These are phyloP conservation scores for Wakefieldia striispora DNA, from an alignment of 768 basidiomycete genomes.

Conservation along the genomic window DNA sequence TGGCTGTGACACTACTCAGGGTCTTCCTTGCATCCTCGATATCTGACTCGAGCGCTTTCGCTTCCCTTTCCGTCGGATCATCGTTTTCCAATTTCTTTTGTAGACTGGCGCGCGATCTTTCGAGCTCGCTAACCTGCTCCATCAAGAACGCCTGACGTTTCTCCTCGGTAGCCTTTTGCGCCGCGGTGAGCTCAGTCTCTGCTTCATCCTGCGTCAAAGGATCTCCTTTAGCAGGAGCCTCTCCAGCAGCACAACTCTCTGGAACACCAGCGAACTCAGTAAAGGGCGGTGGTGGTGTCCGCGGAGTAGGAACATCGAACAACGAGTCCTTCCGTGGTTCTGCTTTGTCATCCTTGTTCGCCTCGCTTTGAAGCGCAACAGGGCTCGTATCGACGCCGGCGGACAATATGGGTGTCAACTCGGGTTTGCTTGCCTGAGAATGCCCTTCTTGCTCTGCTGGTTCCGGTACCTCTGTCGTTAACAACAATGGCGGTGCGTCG, in stretches of 20 bases:
- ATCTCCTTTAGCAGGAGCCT: conserved; percentile 6
- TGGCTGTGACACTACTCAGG: conserved; percentile 6
- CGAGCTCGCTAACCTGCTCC: conserved; percentile 15
- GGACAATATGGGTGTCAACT: background rate
- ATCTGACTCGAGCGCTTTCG: conserved; percentile 13
- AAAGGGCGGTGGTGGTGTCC: conserved; percentile 29
- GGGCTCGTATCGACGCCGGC: conserved; percentile 13
- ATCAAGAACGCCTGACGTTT: conserved; percentile 22
- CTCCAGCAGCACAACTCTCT: conserved; percentile 3
- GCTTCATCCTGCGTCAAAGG: conserved; percentile 17
- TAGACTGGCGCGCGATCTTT: conserved; percentile 4
- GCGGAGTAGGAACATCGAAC: conserved; percentile 7
- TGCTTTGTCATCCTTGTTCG: background rate
- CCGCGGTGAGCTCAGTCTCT: conserved; percentile 17
- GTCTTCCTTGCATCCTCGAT: conserved; percentile 16
- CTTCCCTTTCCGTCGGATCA: background rate
- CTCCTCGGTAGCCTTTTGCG: conserved; percentile 20
- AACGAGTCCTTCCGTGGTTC: background rate
- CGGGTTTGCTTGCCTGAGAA: background rate
- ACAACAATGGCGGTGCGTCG: conserved; percentile 7
- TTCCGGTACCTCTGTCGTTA: background rate
- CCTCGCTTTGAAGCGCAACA: background rate
- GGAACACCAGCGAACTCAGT: conserved; percentile 16
- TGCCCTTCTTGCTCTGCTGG: background rate
- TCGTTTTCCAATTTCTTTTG: conserved; percentile 3